A percentile compares a stretch with the other conserved stretches of the same genome.
Evolutionary conservation across 2,329 filamentous ascomycete species (phyloP).

Genomic region (Dothistroma septosporum): DNA sequence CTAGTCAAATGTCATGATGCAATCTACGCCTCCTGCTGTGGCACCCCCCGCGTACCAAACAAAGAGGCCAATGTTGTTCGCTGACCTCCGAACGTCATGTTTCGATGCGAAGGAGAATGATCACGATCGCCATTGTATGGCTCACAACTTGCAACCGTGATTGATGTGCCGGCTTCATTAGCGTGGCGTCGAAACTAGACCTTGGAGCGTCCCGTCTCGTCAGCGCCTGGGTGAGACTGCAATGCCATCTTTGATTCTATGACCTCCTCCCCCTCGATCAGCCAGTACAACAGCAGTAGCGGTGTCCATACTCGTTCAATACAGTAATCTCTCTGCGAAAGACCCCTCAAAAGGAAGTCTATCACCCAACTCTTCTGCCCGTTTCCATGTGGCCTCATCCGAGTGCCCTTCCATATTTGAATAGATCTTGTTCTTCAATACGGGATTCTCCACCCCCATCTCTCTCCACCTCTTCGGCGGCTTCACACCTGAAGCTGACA

Average conservation of each 20-base stretch:
- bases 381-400: not conserved
- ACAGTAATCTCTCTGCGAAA: conserved; percentile 10
- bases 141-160: too few species aligned
- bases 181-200: too few species aligned
- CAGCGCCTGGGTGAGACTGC: too few species aligned
- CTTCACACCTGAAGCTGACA: conserved; percentile 51
- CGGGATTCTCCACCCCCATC: conserved; percentile 37
- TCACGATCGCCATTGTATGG: too few species aligned
- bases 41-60: not conserved
- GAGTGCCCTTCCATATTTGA: not conserved
- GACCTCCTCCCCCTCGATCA: too few species aligned
- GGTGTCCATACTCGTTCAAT: not conserved
- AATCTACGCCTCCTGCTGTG: not conserved
- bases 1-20: not conserved
- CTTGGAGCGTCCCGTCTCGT: too few species aligned
- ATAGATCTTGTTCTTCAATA: conserved; percentile 7
- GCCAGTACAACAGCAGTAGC: too few species aligned
- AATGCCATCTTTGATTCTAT: too few species aligned
- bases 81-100: not conserved
- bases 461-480: conserved; percentile 53
- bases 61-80: not conserved
- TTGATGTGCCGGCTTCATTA: too few species aligned
- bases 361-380: not conserved
- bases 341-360: conserved; percentile 3
- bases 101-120: too few species aligned